These are phyloP conservation scores for Gastrolobium bilobum DNA, from an alignment of 306 rosid species.

Conservation along the genomic window DNA sequence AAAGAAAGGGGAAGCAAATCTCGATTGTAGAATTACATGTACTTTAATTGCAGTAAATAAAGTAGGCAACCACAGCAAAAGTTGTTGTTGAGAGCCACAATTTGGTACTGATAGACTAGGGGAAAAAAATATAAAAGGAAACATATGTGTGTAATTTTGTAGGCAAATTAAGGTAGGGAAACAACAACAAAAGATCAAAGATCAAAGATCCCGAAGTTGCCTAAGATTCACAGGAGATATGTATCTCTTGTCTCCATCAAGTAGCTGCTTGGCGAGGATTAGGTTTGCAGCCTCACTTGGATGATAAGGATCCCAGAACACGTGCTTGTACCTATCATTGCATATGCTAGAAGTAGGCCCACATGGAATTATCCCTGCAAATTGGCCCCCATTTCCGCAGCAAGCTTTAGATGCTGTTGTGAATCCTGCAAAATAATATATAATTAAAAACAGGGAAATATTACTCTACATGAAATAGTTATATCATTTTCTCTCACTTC, in stretches of 20 bases:
- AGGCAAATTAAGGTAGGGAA: slow-evolving; percentile 17
- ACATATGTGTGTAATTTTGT: neutral
- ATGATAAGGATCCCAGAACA: slow-evolving; percentile 98
- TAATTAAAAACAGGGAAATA: too few relatives aligned
- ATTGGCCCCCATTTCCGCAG: slow-evolving; percentile 95
- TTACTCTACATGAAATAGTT: too few relatives aligned
- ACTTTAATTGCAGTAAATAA: neutral
- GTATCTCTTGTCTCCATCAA: slow-evolving; percentile 76
- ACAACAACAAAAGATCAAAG: slow-evolving; percentile 37
- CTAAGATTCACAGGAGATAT: slow-evolving; percentile 85
- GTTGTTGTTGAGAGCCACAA: neutral
- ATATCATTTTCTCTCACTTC: too few relatives aligned
- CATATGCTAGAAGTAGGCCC: slow-evolving; percentile 89
- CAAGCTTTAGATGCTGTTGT: slow-evolving; percentile 81
- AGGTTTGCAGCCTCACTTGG: slow-evolving; percentile 95
- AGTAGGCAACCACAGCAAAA: slow-evolving; percentile 16
- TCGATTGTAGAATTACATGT: neutral
- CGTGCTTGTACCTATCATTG: slow-evolving; percentile 71
- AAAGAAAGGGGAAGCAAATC: neutral
- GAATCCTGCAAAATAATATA: slow-evolving; percentile 63
- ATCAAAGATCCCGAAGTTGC: slow-evolving; percentile 73
- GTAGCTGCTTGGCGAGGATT: slow-evolving; percentile 74
- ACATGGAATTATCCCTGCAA: slow-evolving; percentile 93
- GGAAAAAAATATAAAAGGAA: neutral
- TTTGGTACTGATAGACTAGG: neutral